Conservation (phyloP, 257 asterid genomes). For the Pogostemon cablin region DNA sequence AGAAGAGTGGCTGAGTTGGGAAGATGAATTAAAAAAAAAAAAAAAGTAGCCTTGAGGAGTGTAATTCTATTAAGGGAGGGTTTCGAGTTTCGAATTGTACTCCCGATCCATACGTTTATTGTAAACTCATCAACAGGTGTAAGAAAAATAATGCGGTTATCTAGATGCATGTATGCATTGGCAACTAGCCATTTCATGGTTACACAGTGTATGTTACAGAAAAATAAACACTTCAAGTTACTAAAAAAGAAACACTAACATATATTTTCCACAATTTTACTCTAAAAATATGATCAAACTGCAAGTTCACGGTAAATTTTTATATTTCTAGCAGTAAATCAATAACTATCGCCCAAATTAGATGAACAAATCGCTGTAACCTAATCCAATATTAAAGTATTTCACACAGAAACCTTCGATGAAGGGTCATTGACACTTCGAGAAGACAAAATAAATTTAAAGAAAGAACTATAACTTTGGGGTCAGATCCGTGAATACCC, state of each 20-base stretch:
- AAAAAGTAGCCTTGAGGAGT: not conserved
- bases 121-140: not conserved
- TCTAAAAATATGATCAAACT: not conserved
- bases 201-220: not conserved
- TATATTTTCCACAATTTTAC: slow-evolving; percentile 6
- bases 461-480: slow-evolving; percentile 9
- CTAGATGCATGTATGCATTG: slow-evolving; percentile 1
- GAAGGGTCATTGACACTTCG: slow-evolving; percentile 8
- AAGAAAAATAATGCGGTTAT: not conserved
- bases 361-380: not conserved
- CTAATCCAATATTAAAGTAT: slow-evolving; percentile 8
- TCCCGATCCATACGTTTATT: not conserved
- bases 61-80: not conserved
- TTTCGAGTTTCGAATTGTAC: not conserved
- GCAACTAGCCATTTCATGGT: not conserved
- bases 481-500: slow-evolving; percentile 34
- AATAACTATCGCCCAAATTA: not conserved
- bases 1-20: not conserved
- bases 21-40: not conserved
- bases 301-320: not conserved
- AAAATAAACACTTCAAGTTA: slow-evolving; percentile 13
- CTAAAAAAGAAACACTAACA: slow-evolving; percentile 4
- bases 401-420: slow-evolving; percentile 11
- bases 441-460: slow-evolving; percentile 8
- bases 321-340: not conserved